A percentile compares a stretch with the other conserved stretches of the same genome.
Conservation (phyloP, 2,329 filamentous ascomycete species). For the Raffaelea deltoideospora region DNA sequence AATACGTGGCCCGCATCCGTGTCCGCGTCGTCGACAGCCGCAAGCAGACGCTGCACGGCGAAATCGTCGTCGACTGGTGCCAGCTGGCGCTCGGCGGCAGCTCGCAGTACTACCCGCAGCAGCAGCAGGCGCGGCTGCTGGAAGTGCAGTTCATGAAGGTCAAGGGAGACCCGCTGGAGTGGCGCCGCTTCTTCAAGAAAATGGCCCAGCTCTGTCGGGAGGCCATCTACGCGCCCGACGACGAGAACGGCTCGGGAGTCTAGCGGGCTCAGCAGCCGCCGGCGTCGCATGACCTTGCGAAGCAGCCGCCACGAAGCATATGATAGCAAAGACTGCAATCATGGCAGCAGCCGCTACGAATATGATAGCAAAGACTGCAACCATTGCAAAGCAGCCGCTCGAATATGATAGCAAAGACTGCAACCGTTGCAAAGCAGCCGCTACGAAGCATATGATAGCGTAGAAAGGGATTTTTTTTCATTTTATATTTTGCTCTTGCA, state of each 20-base stretch:
- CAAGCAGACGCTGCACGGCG: constrained; percentile 57
- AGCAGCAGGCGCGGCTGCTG: constrained; percentile 45
- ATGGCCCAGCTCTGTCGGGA: constrained; percentile 80
- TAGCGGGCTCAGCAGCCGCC: too few species aligned
- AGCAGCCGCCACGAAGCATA: too few species aligned
- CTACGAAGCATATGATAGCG: too few species aligned
- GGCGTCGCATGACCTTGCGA: too few species aligned
- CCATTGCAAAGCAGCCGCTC: too few species aligned
- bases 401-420: too few species aligned
- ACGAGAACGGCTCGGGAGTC: constrained; percentile 1
- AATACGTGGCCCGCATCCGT: constrained; percentile 48
- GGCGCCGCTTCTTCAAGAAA: constrained; percentile 94
- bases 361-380: too few species aligned
- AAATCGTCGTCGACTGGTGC: constrained; percentile 57
- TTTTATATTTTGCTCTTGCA: too few species aligned
- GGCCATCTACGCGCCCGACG: constrained; percentile 42
- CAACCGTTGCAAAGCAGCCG: too few species aligned
- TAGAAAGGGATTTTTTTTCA: too few species aligned
- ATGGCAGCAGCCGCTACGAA: too few species aligned
- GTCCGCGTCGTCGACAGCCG: constrained; percentile 62
- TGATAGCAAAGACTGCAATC: too few species aligned
- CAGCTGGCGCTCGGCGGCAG: constrained; percentile 24
- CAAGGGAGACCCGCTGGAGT: constrained; percentile 92
- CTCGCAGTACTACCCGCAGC: constrained; percentile 28
- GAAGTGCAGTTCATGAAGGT: constrained; percentile 88